Base-by-base conservation (phyloP, 352 stramenopile genomes). In the Phytophthora nicotianae region DNA sequence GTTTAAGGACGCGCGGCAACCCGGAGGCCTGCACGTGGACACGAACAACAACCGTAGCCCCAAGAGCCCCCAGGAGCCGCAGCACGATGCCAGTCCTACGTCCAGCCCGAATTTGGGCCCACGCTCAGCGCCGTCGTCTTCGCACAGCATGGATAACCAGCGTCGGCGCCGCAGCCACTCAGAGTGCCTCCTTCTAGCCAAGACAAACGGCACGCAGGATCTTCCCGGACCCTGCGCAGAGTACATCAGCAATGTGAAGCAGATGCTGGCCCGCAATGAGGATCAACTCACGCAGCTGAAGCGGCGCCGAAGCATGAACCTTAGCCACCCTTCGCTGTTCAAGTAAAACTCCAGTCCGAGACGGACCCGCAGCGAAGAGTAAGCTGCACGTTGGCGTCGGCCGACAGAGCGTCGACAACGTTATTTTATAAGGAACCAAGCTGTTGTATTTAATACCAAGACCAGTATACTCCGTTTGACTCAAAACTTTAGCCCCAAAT, bases 211-310 rank as follows among this genome's bases (percentile, higher is more conserved):
- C 40, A 61, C 62, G 5, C 62, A 78, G 41, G 69, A 88, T 26
- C 71, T 95, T 4, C 86, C 86, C 0, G 81, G 83, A 2, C 82
- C 82, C 21, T 95, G 86, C 67, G 72, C 91, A 46, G 86, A 95
- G 37, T 95, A 95, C 69, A 95, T 95, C 50, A 86, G 70, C 53
- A 88, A 81, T 51, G 83, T 95, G 53, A 92, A 95, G 79, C 83
- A 89, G 59, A 92, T 93, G 46, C 62, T 95, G 42, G 86, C 86
- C 23, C 81, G 83, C 16, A 91, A 74, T 41, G 78, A 89, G 50
- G 73, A 87, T 29, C 55, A 79, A 48, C 53, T 73, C 16, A 66
- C 66, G 63, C 60, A 81, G 29, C 58, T 83, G 10, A 74, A 72
- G 55, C 81, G 81, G 41, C 81, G 80, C 47, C 84, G 84, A 52